Evolutionary conservation across 768 basidiomycete species (phyloP), one percentile per base, ranked within the genome.

Genomic region (Boletus subcaerulescens): DNA sequence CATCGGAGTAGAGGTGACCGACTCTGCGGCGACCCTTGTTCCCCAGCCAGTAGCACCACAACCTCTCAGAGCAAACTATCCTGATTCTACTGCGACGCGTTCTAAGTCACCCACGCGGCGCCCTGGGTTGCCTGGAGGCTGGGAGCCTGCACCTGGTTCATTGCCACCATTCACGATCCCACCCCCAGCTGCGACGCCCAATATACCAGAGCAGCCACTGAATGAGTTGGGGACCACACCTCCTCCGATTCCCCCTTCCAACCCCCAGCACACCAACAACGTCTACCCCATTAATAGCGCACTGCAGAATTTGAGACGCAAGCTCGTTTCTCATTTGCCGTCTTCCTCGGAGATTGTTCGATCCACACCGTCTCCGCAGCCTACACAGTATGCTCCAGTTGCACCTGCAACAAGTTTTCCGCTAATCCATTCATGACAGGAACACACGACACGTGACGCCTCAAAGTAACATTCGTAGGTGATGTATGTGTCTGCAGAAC

Each of bases 391-490:
- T 14, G 67, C 32, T 36, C 8, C 13, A 41, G 39, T 24, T 12
- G 14, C 15, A 2, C 38, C 29, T 38, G 11, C 1, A 22, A 52
- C 17, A 26, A 5, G 32, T 29, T 17, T 22, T 22, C 2, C 10
- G 10, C 22, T 53, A 32, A 59, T 18, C 10, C 22, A 32, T 36
- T 32, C 8, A 17, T 42, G 17, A 9, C 22, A 69, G 71, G 50
- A 55, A 46, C 13, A 57, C 58, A 14, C 67, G 60, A 46, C 59
- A 59, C 14, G 70, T 76, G 32, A 80, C 78, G 1, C 79, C 79
- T 18, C 69, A 73, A 10, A 70, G 66, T 52, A 71, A 73, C 52
- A 81, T 81, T 44, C 65, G 80, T 80, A 52, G 26, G 74, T 56
- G 13, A 33, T 43, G 10, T 18, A 3, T 17, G 31, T 5, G 8